Base-by-base conservation (phyloP, 148 eudicot species). In the Cornus kousa region DNA sequence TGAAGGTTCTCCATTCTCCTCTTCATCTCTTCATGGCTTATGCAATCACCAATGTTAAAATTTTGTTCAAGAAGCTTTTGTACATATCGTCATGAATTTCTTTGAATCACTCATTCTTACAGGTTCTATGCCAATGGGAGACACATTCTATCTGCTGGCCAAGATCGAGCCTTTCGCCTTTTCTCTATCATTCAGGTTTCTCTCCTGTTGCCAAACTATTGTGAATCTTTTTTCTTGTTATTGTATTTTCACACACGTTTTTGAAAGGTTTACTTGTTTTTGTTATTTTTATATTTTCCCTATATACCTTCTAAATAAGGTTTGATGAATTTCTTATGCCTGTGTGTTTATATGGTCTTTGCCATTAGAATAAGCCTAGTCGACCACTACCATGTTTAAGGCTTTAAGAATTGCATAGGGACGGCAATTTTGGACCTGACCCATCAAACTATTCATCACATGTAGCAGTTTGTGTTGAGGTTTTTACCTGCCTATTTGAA, bases 141-240 rank as follows among this genome's bases (percentile, higher is more conserved):
- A 32, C 98, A 97, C 85, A 91, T 97, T 80, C 86, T 97, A 71
- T 97, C 99, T 74, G 99, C 99, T 84, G 99, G 99, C 67, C 97
- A 92, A 87, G 99, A 97, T 82, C 98, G 98, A 71, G 98, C 99
- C 68, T 97, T 97, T 70, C 94, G 99, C 40, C 99, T 97, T 59
- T 97, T 97, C 86, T 97, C 99, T 53, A 94, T 97, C 48, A 79
- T 94, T 76, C 99, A 97, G 97, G 97, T 92, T 81, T 73, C 12
- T 31, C n/a, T 3, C 68, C 31, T 68, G 10, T 77, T 32, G 19
- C 67, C 73, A 33, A 37, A 43, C 57, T 53, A 28, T 10, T 22
- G 53, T 53, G 43, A n/a, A 67, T 37, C 2, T 62, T 31, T 28
- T 76, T 33, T 75, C 19, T 50, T 20, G 7, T 16, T 74, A 59